Base-by-base conservation (phyloP, 2,329 filamentous ascomycete species). In the Fusarium staphyleae region DNA sequence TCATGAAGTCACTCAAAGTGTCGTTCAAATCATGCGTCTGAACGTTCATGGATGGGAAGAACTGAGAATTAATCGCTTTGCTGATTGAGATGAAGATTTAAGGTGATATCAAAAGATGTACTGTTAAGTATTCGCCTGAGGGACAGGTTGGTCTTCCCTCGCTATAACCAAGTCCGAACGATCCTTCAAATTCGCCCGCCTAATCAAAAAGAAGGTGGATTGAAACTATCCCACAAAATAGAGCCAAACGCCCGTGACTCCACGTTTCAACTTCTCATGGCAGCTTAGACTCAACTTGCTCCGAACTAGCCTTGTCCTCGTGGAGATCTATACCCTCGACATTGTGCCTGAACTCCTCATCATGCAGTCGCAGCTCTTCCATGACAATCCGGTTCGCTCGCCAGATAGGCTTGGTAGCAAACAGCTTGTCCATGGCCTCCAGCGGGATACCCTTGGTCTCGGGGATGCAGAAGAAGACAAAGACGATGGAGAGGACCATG, bases 361-460 rank as follows among this genome's bases (percentile, higher is more conserved):
- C 73, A 14, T 72, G 67, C 0, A 56, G 30, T 1, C 51, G 53
- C 14, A 82, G 71, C 56, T 79, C 75, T 3, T 71, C 72, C 72
- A 83, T 77, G 45, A 83, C 56, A 11, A 64, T 51, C 39, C 61
- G 62, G 65, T 82, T 76, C 1, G 81, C 80, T 43, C 70, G 70
- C 62, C 74, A 69, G 3, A 77, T 68, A 1, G 80, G 80, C 70
- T 74, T 77, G 18, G 72, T 66, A 35, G 77, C 74, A 65, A 89
- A 89, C 2, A 89, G 74, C 5, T 78, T 75, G 66, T 89, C 86
- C 78, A 88, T 87, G 24, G 77, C 78, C 70, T 89, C 87, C 3
- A 89, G 76, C 0, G 85, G 85, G 11, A 88, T 76, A 34, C 80
- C 77, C 74, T 87, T 88, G 3, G 86, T 89, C 75, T 89, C 86